A percentile compares a stretch with the other conserved stretches of the same genome.
Conservation (phyloP, 2,329 filamentous ascomycete genomes). For the Plenodomus lindquistii region DNA sequence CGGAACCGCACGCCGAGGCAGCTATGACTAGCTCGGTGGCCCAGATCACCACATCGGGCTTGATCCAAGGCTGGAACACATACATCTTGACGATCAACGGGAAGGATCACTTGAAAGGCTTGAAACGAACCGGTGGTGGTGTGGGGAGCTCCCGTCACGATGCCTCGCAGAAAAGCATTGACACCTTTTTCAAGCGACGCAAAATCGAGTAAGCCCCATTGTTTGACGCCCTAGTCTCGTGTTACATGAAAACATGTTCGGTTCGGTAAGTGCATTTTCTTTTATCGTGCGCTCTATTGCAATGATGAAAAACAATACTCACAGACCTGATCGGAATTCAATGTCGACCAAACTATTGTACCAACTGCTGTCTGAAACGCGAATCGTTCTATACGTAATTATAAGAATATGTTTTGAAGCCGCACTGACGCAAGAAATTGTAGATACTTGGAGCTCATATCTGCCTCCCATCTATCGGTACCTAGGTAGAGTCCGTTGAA, state of each 20-base stretch:
- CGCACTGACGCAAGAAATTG: conserved; percentile 8
- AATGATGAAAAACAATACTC: conserved; percentile 65
- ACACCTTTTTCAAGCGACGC: conserved; percentile 73
- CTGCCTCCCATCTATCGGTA: not conserved
- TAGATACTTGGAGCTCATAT: not conserved
- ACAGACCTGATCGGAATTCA: conserved; percentile 83
- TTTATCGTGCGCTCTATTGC: conserved; percentile 20
- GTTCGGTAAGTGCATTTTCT: conserved; percentile 27
- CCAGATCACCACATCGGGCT: not conserved
- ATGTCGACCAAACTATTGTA: conserved; percentile 71
- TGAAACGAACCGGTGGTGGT: conserved; percentile 80
- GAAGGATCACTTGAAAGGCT: conserved; percentile 69
- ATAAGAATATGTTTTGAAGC: not conserved
- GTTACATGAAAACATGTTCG: not conserved
- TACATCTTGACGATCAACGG: conserved; percentile 68
- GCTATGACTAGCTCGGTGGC: not conserved
- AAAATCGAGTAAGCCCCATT: conserved; percentile 43
- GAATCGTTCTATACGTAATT: not conserved
- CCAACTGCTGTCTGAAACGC: conserved; percentile 79
- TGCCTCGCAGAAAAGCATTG: conserved; percentile 72
- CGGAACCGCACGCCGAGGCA: not conserved
- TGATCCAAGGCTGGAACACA: conserved; percentile 48
- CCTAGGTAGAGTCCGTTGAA: not conserved
- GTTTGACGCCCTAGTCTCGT: not conserved
- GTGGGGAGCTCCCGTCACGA: conserved; percentile 81